Evolutionary conservation across 345 rosid species (phyloP), one percentile per base, ranked within the genome.

Genomic region (Populus tremula): DNA sequence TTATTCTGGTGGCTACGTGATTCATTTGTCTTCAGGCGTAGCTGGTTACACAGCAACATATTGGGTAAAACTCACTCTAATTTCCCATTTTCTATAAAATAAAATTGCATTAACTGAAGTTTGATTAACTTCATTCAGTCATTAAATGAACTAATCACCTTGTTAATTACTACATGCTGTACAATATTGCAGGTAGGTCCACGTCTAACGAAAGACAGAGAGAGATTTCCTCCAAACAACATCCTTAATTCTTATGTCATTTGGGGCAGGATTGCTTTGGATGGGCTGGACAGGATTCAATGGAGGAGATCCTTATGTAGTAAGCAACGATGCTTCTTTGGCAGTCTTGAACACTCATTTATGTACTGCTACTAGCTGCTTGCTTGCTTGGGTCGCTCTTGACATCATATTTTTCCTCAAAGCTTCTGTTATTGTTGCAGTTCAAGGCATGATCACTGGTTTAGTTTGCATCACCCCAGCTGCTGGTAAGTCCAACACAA

Each of bases 211-310:
- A 86, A 78, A 67, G 89, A 88, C 74, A 81, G 88, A 50, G 84
- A 83, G 70, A 82, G 89, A 56, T 88, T 85, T 47, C 91, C 89
- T 49, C 89, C 91, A 0, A 88, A 88, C 82, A 88, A 86, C 84
- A 78, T 86, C 17, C 71, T 82, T n/a, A n/a, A n/a, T n/a, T 12
- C 76, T 88, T 27, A 86, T 86, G 91, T 33, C 86, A 56, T 72
- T 65, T 35, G 89, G 91, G 25, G 91, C 91, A 20, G 89, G 91
- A 67, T 29, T 86, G 21, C 87, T 86, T 4, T 88, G 89, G 91
- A 79, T 88, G 88, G 91, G 89, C 0, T 88, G 91, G 89, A 76
- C 91, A 0, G 91, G 89, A 35, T 88, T 86, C 75, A 86, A 88
- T 49, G 91, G 91, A 76, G 91, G 91, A 29, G 91, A 85, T 76